Conservation (phyloP, 306 rosid genomes). For the Ochetophila trinervis region DNA sequence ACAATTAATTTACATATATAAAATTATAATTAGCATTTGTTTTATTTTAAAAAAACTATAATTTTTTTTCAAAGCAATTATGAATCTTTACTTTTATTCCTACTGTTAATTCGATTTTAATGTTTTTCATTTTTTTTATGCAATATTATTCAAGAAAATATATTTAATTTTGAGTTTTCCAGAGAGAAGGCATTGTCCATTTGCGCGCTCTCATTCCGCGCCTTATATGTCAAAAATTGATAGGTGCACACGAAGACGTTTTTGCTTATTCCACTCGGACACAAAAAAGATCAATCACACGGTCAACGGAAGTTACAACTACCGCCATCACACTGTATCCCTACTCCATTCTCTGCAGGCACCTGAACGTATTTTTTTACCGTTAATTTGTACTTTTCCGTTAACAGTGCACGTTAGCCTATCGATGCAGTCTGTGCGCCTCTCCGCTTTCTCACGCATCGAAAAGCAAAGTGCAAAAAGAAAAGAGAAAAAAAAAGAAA, state of each 20-base stretch:
- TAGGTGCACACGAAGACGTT: not conserved
- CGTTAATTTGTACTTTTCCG: slow-evolving; percentile 4
- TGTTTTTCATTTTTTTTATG: too few species aligned
- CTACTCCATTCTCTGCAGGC: not conserved
- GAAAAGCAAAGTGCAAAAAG: too few species aligned
- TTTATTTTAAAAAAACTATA: too few species aligned
- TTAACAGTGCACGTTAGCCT: not conserved
- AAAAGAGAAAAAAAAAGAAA: not conserved
- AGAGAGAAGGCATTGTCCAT: too few species aligned
- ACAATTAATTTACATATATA: too few species aligned
- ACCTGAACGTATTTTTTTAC: not conserved
- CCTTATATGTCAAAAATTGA: not conserved
- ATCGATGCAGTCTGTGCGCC: not conserved
- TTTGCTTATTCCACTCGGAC: not conserved
- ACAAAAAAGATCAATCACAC: not conserved
- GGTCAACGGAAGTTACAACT: not conserved
- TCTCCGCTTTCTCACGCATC: not conserved
- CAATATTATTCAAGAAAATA: too few species aligned
- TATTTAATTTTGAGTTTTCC: too few species aligned
- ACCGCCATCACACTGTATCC: not conserved
- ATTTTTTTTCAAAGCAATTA: too few species aligned
- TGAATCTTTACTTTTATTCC: too few species aligned
- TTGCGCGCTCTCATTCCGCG: too few species aligned
- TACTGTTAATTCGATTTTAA: too few species aligned
- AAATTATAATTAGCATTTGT: too few species aligned